Conservation (phyloP, 192 early-diverging fungal genomes). For the Backusella tuberculispora region DNA sequence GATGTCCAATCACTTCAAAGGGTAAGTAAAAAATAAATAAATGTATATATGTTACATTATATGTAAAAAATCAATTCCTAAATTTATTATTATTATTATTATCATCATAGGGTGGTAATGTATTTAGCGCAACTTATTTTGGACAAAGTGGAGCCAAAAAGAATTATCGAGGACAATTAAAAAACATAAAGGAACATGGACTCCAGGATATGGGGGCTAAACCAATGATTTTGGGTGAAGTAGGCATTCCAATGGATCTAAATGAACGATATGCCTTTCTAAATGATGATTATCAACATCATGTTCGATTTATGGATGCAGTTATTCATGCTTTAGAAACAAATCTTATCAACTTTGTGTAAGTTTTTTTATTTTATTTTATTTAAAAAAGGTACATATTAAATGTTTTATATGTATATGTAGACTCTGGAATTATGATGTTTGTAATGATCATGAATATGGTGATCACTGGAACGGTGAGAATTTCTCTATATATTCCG, state of each 20-base stretch:
- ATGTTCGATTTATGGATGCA: conserved; percentile 78
- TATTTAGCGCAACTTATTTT: conserved; percentile 78
- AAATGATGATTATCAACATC: conserved; percentile 72
- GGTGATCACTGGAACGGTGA: conserved; percentile 90
- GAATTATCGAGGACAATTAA: conserved; percentile 77
- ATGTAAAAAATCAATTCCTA: conserved; percentile 1
- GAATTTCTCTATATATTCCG: conserved; percentile 79
- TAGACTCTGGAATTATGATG: conserved; percentile 87
- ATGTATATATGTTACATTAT: background rate
- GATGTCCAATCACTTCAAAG: conserved; percentile 77
- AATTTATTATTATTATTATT: conserved; percentile 12
- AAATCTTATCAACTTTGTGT: conserved; percentile 79
- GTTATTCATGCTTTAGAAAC: conserved; percentile 73
- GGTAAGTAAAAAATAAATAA: conserved; percentile 43
- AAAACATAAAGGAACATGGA: conserved; percentile 65
- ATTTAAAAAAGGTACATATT: background rate
- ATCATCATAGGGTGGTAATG: conserved; percentile 64
- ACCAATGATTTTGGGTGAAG: conserved; percentile 78
- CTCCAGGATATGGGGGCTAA: conserved; percentile 61
- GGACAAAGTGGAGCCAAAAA: conserved; percentile 71
- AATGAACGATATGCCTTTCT: conserved; percentile 73
- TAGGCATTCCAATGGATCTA: conserved; percentile 88
- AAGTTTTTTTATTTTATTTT: conserved; percentile 21
- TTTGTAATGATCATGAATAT: conserved; percentile 74
- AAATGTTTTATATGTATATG: background rate